Conservation (phyloP, 768 basidiomycete genomes). For the Pisolithus sp. region DNA sequence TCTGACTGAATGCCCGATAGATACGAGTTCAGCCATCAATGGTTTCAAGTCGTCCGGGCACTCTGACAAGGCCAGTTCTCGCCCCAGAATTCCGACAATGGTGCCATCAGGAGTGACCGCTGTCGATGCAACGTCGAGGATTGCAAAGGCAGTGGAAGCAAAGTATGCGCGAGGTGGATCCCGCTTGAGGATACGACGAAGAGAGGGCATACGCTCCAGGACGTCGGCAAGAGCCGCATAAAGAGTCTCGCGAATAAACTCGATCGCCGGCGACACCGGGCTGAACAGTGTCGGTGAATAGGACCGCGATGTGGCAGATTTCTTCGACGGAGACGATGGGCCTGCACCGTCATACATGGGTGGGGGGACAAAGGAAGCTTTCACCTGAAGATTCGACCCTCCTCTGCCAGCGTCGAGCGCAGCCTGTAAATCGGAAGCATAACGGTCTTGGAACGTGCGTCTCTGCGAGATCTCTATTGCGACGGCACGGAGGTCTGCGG, state of each 20-base stretch:
- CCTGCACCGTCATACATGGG: conserved; percentile 48
- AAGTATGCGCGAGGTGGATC: conserved; percentile 78
- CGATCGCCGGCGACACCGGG: conserved; percentile 45
- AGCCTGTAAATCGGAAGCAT: conserved; percentile 67
- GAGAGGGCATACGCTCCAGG: conserved; percentile 46
- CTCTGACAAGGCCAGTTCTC: conserved; percentile 46
- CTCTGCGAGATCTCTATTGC: conserved; percentile 85
- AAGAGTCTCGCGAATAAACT: conserved; percentile 79
- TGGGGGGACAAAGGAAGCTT: conserved; percentile 65
- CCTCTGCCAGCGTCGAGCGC: conserved; percentile 61
- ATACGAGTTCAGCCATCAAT: conserved; percentile 61
- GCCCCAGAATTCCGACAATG: conserved; percentile 46
- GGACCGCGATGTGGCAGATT: not conserved
- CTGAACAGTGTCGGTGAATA: conserved; percentile 43
- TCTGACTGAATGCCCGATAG: conserved; percentile 46
- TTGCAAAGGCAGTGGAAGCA: conserved; percentile 64
- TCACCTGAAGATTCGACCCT: conserved; percentile 30
- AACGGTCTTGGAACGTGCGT: conserved; percentile 77
- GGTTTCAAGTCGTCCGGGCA: conserved; percentile 61
- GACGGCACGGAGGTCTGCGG: conserved; percentile 78
- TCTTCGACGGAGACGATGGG: conserved; percentile 6
- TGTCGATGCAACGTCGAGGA: conserved; percentile 58
- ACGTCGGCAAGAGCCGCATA: conserved; percentile 76
- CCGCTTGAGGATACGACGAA: conserved; percentile 48
- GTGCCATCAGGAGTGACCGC: conserved; percentile 42